Base-by-base conservation (phyloP, 1,284 basidiomycete species). In the Ganoderma sinense region DNA sequence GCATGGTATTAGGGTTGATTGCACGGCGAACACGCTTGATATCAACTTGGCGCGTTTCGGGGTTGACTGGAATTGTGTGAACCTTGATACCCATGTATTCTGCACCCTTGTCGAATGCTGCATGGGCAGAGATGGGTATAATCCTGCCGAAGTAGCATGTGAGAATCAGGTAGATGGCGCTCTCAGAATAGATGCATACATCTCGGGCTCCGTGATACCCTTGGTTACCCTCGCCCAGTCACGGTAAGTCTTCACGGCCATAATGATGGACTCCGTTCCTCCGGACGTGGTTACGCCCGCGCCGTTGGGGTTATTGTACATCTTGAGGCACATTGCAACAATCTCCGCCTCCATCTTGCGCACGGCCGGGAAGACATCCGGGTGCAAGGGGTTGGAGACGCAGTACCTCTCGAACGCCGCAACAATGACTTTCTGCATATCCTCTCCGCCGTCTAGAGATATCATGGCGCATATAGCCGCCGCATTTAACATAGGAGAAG, bases 301-400 rank as follows among this genome's bases (percentile, higher is more conserved):
- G 11, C 94, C 94, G 60, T 88, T 84, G 1, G 94, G 93, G 73
- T 94, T 92, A 78, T 96, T 93, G 84, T 94, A 98, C 84, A 97
- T 87, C 69, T 89, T 87, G 60, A 99, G 85, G 73, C 94, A 94
- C 94, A 98, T 98, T n/a, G 94, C 86, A 56, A 99, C 96, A 59
- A 99, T 89, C 79, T 99, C 97, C 10, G 97, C 94, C 79, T 99
- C 97, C 97, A 99, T 99, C 83, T 98, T 97, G 64, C 97, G 88
- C 6, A 99, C 85, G 0, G 94, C 93, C 0, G 97, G 97, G 84
- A 99, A 99, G 43, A 98, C 92, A 72, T 98, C 97, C 0, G 97
- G 97, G 77, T 99, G 97, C 2, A 99, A 86, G 1, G 97, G 97
- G 77, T 99, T 99, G 36, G 94, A 92, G 66, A 94, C 87, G 60